A percentile compares a stretch with the other conserved stretches of the same genome.
Evolutionary conservation across 306 rosid genomes (phyloP).

Genomic region (Cucumis melo): DNA sequence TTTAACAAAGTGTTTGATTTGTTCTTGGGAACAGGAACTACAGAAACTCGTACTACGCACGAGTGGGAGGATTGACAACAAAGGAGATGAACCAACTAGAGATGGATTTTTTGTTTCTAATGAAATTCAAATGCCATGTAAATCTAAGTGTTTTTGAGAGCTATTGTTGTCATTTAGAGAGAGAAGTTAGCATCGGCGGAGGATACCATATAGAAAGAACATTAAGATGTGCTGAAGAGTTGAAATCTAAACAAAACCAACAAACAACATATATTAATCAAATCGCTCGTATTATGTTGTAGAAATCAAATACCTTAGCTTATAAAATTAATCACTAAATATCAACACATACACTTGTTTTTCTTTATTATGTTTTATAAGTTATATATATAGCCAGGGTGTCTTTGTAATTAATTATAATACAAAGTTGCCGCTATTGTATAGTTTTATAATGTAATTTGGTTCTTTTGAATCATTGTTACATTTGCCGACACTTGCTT

Average conservation of each 20-base stretch:
- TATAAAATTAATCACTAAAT: neutral
- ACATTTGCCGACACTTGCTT: neutral
- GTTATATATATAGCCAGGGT: neutral
- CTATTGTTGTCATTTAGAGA: constrained; percentile 81
- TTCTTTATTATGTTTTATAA: neutral
- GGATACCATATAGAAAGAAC: constrained; percentile 81
- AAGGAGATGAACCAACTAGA: constrained; percentile 69
- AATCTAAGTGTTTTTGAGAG: constrained; percentile 97
- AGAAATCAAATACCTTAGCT: neutral
- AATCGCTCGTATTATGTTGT: constrained; percentile 53
- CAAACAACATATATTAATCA: constrained; percentile 29
- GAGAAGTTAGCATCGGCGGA: constrained; percentile 94
- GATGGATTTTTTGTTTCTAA: constrained; percentile 73
- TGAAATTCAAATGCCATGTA: constrained; percentile 86
- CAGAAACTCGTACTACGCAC: constrained; percentile 73
- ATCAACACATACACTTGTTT: neutral
- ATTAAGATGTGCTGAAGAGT: constrained; percentile 70
- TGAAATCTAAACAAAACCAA: constrained; percentile 42
- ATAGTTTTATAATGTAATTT: neutral
- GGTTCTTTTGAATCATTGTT: neutral
- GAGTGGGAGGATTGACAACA: constrained; percentile 76
- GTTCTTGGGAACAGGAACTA: constrained; percentile 47
- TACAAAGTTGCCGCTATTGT: neutral
- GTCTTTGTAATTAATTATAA: neutral
- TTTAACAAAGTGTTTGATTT: neutral